phyloP scores from a whole-genome alignment of 495 filamentous ascomycete species.

The Podospora appendiculata region DNA sequence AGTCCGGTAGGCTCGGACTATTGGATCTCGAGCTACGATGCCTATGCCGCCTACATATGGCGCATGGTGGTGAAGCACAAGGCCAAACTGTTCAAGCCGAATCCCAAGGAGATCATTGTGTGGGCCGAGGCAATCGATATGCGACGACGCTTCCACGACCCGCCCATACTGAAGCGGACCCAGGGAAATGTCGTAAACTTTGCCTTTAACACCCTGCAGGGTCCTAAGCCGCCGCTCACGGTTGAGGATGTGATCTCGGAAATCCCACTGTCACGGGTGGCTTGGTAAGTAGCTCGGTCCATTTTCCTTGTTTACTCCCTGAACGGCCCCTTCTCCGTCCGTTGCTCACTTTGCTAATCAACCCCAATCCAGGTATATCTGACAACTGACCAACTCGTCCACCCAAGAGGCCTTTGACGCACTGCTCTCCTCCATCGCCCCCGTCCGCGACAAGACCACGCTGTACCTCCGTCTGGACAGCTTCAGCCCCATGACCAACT shows the following conservation, averaged over 20 bases:
- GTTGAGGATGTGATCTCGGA: slow-evolving; percentile 28
- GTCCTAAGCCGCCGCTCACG: slow-evolving; percentile 13
- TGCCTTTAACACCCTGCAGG: slow-evolving; percentile 7
- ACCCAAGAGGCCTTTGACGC: slow-evolving; percentile 22
- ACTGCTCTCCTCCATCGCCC: slow-evolving; percentile 23
- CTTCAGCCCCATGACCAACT: slow-evolving; percentile 19
- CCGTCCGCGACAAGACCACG: slow-evolving; percentile 29
- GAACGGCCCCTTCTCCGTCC: background rate
- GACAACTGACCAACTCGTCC: slow-evolving; percentile 26
- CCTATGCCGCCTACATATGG: slow-evolving; percentile 30
- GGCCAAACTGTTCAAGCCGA: slow-evolving; percentile 23
- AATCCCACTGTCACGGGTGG: slow-evolving; percentile 24
- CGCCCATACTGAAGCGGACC: slow-evolving; percentile 18
- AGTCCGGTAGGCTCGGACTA: slow-evolving; percentile 8
- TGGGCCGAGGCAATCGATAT: slow-evolving; percentile 34
- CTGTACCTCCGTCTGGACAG: slow-evolving; percentile 21
- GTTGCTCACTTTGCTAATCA: background rate
- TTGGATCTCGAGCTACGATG: slow-evolving; percentile 38
- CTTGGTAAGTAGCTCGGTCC: slow-evolving; percentile 18
- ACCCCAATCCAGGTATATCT: slow-evolving; percentile 14
- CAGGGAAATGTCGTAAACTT: slow-evolving; percentile 28
- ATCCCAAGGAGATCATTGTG: slow-evolving; percentile 14
- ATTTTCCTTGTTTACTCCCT: background rate
- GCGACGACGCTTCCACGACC: slow-evolving; percentile 26
- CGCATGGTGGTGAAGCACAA: slow-evolving; percentile 23